Evolutionary conservation across 208 protist genomes (phyloP).

Genomic region (Acanthamoeba sp.): DNA sequence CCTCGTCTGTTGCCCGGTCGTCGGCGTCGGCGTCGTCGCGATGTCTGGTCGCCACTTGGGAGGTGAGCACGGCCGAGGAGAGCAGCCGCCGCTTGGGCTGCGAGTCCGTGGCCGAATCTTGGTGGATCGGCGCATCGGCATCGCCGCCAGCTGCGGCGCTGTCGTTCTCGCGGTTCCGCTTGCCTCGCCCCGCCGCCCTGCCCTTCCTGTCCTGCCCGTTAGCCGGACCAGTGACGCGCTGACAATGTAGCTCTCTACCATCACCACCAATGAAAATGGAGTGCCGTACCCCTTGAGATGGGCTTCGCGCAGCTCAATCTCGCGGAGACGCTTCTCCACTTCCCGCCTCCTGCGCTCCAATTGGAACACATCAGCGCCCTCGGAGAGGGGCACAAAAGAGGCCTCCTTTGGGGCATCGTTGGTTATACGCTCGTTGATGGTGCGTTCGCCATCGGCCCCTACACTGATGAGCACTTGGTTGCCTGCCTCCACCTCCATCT

Average conservation of each 20-base stretch:
- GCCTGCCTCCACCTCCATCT: neutral
- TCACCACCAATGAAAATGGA: neutral
- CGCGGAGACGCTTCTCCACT: neutral
- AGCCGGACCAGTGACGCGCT: neutral
- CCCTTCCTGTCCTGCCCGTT: neutral
- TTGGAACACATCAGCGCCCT: neutral
- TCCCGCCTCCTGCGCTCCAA: neutral
- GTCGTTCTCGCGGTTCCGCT: neutral
- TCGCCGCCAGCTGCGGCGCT: neutral
- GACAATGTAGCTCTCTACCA: too few relatives aligned
- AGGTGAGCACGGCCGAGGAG: neutral
- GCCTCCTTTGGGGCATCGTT: neutral
- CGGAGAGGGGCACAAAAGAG: neutral
- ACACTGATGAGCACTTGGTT: neutral
- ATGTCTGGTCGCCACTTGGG: neutral
- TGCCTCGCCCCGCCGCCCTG: neutral
- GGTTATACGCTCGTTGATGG: neutral
- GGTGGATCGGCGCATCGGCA: neutral
- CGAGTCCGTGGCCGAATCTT: neutral
- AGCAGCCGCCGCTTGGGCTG: constrained; percentile 7
- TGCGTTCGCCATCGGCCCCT: neutral
- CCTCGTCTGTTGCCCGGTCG: neutral
- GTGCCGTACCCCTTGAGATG: neutral
- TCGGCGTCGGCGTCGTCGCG: neutral
- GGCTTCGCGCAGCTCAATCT: neutral